Conservation (phyloP, 2,329 filamentous ascomycete genomes). For the Phaeosphaeriaceae sp. region DNA sequence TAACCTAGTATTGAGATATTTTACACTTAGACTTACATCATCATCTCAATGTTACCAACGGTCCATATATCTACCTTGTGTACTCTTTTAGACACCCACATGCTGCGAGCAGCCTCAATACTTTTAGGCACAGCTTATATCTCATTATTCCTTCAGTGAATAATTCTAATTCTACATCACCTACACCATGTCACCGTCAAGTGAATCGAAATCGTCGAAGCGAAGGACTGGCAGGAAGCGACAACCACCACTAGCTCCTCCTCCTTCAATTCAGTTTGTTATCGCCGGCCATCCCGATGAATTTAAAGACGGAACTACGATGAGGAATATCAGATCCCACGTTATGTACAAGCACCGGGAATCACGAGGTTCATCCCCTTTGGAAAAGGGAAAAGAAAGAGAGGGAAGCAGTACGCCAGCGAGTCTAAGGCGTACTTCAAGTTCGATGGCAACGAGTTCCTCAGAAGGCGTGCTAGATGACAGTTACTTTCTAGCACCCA, state of each 20-base stretch:
- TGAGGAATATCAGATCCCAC: conserved; percentile 45
- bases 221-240: conserved; percentile 39
- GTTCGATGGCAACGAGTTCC: conserved; percentile 22
- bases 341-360: conserved; percentile 47
- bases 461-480: conserved; percentile 22
- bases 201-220: conserved; percentile 28
- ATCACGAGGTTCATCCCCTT: conserved; percentile 22
- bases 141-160: neutral
- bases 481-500: conserved; percentile 13
- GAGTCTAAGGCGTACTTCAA: conserved; percentile 27
- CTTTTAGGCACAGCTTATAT: neutral
- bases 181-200: conserved; percentile 27
- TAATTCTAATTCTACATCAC: neutral
- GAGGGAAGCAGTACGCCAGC: conserved; percentile 20
- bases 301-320: conserved; percentile 37
- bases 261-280: conserved; percentile 42
- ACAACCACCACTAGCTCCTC: conserved; percentile 40
- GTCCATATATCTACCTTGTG: conserved; percentile 1
- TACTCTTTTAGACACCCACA: conserved; percentile 3
- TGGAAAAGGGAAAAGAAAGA: conserved; percentile 17
- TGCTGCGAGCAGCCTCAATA: neutral
- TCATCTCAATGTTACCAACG: conserved; percentile 5
- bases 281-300: conserved; percentile 44
- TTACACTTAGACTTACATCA: conserved; percentile 13
- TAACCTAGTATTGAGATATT: conserved; percentile 4